These are phyloP conservation scores for Erodium maritimum DNA, from an alignment of 345 rosid genomes.

Conservation along the genomic window DNA sequence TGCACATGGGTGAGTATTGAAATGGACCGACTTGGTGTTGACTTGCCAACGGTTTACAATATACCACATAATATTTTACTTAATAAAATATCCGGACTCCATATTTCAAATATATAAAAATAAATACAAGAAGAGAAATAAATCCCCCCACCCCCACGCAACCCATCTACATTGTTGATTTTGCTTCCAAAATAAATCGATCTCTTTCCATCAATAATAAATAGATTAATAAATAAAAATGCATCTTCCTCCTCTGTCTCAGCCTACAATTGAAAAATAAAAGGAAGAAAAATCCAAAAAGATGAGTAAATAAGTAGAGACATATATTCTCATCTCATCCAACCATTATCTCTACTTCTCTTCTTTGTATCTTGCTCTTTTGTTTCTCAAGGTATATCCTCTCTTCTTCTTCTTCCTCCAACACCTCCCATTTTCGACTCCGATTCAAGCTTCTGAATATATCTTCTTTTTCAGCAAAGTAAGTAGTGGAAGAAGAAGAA, in stretches of 20 bases:
- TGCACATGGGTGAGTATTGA: no score
- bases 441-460: no score
- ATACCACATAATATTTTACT: no score
- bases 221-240: background rate
- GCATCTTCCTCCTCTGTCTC: no score
- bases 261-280: background rate
- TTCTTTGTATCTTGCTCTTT: conserved; percentile 2
- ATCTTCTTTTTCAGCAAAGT: no score
- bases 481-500: no score
- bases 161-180: background rate
- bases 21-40: no score
- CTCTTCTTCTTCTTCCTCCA: conserved; percentile 16
- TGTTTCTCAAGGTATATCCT: background rate
- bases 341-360: conserved; percentile 1
- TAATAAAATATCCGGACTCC: no score
- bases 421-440: conserved; percentile 27
- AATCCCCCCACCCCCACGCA: no score
- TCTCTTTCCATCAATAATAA: background rate
- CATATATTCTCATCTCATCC: conserved; percentile 25
- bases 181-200: conserved; percentile 2
- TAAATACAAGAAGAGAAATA: no score
- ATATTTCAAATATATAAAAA: no score
- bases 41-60: no score
- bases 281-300: background rate
- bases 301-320: background rate